A percentile compares a stretch with the other conserved stretches of the same genome.
phyloP scores from a whole-genome alignment of 2,329 filamentous ascomycete genomes.

The Talaromyces marneffei region DNA sequence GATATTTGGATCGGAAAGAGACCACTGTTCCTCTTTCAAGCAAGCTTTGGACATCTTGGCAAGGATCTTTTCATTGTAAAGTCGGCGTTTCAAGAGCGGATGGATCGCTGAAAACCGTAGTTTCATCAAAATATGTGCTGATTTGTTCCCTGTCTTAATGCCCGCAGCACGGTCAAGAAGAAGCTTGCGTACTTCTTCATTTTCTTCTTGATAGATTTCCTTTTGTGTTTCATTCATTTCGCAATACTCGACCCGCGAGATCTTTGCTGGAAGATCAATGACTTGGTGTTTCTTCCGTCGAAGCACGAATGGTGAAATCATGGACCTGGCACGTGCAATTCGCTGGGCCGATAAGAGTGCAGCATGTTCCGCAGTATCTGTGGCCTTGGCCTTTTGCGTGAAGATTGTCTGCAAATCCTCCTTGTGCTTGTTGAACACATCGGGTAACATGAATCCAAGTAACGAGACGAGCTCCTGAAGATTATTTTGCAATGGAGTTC shows the following conservation, averaged over 20 bases:
- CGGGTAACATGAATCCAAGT: slow-evolving; percentile 87
- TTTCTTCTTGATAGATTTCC: slow-evolving; percentile 65
- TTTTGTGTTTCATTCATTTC: slow-evolving; percentile 68
- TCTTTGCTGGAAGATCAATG: slow-evolving; percentile 77
- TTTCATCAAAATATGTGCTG: slow-evolving; percentile 73
- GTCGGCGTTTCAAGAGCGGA: slow-evolving; percentile 75
- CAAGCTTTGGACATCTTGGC: slow-evolving; percentile 72
- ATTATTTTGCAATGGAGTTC: slow-evolving; percentile 95
- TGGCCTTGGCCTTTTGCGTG: slow-evolving; percentile 78
- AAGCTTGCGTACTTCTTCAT: slow-evolving; percentile 57
- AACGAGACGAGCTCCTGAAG: slow-evolving; percentile 85
- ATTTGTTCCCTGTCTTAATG: slow-evolving; percentile 50
- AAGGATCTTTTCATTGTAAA: slow-evolving; percentile 70
- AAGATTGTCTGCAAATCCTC: slow-evolving; percentile 83
- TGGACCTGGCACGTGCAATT: slow-evolving; percentile 78
- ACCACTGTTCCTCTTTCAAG: slow-evolving; percentile 60
- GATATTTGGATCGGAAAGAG: slow-evolving; percentile 44
- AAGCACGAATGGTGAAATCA: slow-evolving; percentile 91
- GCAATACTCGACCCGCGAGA: slow-evolving; percentile 71
- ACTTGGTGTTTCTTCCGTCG: slow-evolving; percentile 92
- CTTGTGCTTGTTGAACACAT: slow-evolving; percentile 69
- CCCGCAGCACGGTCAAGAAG: slow-evolving; percentile 53
- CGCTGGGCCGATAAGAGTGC: slow-evolving; percentile 81
- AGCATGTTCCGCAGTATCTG: slow-evolving; percentile 61
- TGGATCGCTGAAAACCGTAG: slow-evolving; percentile 90